These are phyloP conservation scores for Chytriomyces sp. DNA, from an alignment of 192 early-diverging fungal species.

Conservation along the genomic window DNA sequence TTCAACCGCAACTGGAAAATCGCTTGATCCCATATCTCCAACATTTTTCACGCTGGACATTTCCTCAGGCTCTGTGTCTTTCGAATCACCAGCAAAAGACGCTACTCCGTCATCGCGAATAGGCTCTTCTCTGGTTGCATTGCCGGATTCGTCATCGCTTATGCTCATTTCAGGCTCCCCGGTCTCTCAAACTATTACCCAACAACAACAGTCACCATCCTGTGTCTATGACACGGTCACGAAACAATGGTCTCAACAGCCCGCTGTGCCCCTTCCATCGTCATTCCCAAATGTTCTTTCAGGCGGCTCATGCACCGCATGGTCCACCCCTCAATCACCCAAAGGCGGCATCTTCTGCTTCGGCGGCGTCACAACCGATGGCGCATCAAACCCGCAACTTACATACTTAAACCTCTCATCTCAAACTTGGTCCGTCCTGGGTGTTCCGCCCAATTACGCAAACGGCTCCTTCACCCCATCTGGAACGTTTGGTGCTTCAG, in stretches of 20 bases:
- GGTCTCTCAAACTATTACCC: not conserved
- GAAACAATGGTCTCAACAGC: not conserved
- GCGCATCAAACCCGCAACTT: conserved; percentile 23
- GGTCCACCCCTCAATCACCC: conserved; percentile 2
- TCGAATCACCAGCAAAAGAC: not conserved
- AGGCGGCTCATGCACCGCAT: conserved; percentile 26
- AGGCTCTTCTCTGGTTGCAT: conserved; percentile 12
- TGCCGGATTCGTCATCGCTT: not conserved
- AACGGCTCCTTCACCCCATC: not conserved
- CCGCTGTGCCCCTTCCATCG: not conserved
- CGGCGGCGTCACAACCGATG: conserved; percentile 10
- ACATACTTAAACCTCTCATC: conserved; percentile 13
- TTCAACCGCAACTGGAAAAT: not conserved
- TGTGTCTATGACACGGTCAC: not conserved
- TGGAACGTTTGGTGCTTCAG: conserved; percentile 18
- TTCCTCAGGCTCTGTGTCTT: not conserved
- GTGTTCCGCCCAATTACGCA: not conserved
- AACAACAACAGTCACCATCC: conserved; percentile 4
- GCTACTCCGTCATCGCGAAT: not conserved
- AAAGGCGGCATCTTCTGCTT: conserved; percentile 30
- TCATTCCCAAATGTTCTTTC: conserved; percentile 2
- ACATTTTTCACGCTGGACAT: not conserved
- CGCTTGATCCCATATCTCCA: not conserved
- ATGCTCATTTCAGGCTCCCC: conserved; percentile 7
- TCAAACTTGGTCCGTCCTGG: conserved; percentile 9